Base-by-base conservation (phyloP, 192 early-diverging fungal genomes). In the Coemansia sp. region DNA sequence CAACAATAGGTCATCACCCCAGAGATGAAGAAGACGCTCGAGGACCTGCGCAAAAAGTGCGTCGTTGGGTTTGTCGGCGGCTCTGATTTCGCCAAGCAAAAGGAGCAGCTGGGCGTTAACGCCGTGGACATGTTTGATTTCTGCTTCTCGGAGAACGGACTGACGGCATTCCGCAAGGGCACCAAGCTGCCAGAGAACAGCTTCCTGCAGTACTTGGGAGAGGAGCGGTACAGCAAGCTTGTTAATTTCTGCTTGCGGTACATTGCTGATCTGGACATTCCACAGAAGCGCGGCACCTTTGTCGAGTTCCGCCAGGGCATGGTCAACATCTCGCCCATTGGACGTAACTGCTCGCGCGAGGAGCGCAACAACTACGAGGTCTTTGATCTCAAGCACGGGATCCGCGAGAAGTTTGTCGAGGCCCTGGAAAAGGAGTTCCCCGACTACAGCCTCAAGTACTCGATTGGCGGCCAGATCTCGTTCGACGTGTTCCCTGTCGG, bases 291-390 rank as follows among this genome's bases (percentile, higher is more conserved):
- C 69, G 97, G 97, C 48, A 97, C 95, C 0, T 98, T 98, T 76
- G 68, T 98, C 70, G 97, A 98, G 82, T 98, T 98, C 87, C 90
- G 97, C 66, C 92, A 93, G 72, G 97, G 97, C 60, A 98, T 99
- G 95, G 90, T 99, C 82, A 99, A 99, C 82, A 86, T 98, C 24
- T 96, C 95, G 29, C 95, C 95, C 48, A 92, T 98, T 55, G 97
- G 95, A 55, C 90, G 97, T 62, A 94, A 94, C 83, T 96, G 93
- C 88, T 86, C 85, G 34, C 85, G 84, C 65, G 82, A 88, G 36
- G 95, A 99, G 78, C 88, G 97, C 67, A 88, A 88, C 69, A 90
- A 93, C 61, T 99, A 93, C 71, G 93, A 98, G 68, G 79, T 77
- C 66, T 98, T 88, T 65, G 97, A 99, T 76, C 85, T 91, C 54